Evolutionary conservation across 208 protist species (phyloP), one percentile per base, ranked within the genome.

Genomic region (Histomonas meleagridis): DNA sequence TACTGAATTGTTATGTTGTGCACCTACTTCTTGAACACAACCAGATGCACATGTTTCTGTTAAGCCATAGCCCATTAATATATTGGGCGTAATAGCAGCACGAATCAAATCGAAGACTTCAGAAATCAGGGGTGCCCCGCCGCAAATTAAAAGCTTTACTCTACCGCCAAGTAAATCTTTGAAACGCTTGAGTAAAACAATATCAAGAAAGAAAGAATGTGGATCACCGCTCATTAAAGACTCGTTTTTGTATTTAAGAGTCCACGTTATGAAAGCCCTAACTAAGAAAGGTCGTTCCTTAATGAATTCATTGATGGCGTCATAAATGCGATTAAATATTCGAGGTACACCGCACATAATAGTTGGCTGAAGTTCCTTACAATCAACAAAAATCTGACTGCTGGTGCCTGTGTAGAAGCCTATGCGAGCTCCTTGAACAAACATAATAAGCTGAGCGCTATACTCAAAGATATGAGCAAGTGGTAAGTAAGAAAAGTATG

Each of bases 401-500:
- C 96, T 93, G 69, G 93, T 93, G 43, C 93, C 94, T 38, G 92
- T 90, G 72, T 92, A 96, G 92, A 95, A 96, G 48, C 95, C 95
- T 79, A 96, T 93, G 23, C 90, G 12, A 2, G 86, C 93, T 53
- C 94, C 94, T 32, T 38, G 18, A 21, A 69, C 49, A 16, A 93
- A 48, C 46, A 92, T 91, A 10, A 91, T 35, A 18, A 38, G 5
- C 40, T 65, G 32, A 28, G 65, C 90, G 9, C 51, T 32, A n/a
- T 76, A 55, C 91, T 97, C 96, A 72, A 96, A 96, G n/a, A 95
- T 92, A 92, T 97, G 96, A n/a, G 96, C 95, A 26, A 97, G 91
- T 38, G 96, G 96, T 7, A 96, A 91, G 92, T 95, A 96, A 0
- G 70, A 81, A 81, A 38, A 51, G n/a, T 46, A 81, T 51, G 43